Base-by-base conservation (phyloP, 768 basidiomycete species). In the Gelatoporia subvermispora region DNA sequence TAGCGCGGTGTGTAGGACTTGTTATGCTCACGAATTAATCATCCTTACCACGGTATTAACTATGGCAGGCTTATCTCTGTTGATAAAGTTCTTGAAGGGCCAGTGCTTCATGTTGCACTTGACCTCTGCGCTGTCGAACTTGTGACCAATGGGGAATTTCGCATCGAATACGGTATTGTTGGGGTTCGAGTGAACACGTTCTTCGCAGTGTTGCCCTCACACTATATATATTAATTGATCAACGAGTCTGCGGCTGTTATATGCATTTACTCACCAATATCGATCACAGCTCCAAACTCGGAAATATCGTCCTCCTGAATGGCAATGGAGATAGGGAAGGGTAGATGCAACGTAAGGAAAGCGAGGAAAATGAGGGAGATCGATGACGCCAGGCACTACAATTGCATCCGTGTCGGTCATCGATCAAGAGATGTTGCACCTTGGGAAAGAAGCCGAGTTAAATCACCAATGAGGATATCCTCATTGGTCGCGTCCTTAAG, bases 371-470 rank as follows among this genome's bases (percentile, higher is more conserved):
- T n/a, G n/a, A n/a, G n/a, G n/a, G n/a, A n/a, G n/a, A n/a, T n/a
- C n/a, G n/a, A n/a, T n/a, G n/a, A n/a, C n/a, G n/a, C n/a, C n/a
- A n/a, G n/a, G n/a, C n/a, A n/a, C n/a, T n/a, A n/a, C n/a, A n/a
- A n/a, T n/a, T n/a, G n/a, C n/a, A n/a, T n/a, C n/a, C n/a, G n/a
- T n/a, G n/a, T n/a, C n/a, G n/a, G n/a, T n/a, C n/a, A n/a, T n/a
- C n/a, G n/a, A n/a, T 93, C 65, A 99, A 83, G 66, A 98, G 90
- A 62, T 96, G 91, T 64, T 97, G 94, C 56, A 99, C 93, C 77
- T 95, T 96, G 70, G 95, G 95, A 61, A 99, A 98, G 84, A n/a
- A n/a, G n/a, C n/a, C 95, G 94, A 59, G 95, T 99, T 22, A 95
- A 98, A 70, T 93, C 93, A 69, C 93, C 93, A 52, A 95, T 93